phyloP scores from a whole-genome alignment of 257 asterid species.

The Fraxinus cuspidata region DNA sequence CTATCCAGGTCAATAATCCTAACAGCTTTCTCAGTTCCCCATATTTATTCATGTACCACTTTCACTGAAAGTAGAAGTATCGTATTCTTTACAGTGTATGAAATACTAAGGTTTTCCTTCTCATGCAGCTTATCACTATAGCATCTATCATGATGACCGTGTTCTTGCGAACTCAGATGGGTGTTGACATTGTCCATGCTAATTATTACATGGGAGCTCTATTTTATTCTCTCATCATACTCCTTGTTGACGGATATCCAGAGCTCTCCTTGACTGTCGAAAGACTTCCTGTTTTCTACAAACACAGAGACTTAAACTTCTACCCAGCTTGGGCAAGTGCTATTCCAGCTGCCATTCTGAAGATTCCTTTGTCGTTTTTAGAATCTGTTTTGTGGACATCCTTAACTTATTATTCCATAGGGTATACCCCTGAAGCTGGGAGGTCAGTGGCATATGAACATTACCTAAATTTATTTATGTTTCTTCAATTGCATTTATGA shows the following conservation, averaged over 20 bases:
- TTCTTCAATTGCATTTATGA: neutral
- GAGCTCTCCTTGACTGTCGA: conserved; percentile 51
- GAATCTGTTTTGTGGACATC: conserved; percentile 56
- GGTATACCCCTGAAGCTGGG: conserved; percentile 48
- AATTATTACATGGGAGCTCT: conserved; percentile 50
- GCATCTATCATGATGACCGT: conserved; percentile 51
- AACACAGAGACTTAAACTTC: conserved; percentile 42
- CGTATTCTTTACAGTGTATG: neutral
- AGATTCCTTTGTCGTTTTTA: conserved; percentile 47
- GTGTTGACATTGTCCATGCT: conserved; percentile 41
- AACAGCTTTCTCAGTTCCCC: neutral
- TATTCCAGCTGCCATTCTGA: conserved; percentile 49
- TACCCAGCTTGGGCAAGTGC: conserved; percentile 63
- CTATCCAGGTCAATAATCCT: conserved; percentile 37
- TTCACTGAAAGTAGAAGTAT: neutral
- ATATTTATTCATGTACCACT: neutral
- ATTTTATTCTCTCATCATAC: conserved; percentile 43
- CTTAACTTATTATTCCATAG: conserved; percentile 46
- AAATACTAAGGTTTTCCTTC: conserved; percentile 9
- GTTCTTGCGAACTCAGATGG: conserved; percentile 49
- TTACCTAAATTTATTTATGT: neutral
- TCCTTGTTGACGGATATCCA: conserved; percentile 53
- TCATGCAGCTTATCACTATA: conserved; percentile 38
- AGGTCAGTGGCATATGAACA: conserved; percentile 34
- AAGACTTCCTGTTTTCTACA: conserved; percentile 53